Conservation (phyloP, 257 asterid species). For the Mentha longifolia region DNA sequence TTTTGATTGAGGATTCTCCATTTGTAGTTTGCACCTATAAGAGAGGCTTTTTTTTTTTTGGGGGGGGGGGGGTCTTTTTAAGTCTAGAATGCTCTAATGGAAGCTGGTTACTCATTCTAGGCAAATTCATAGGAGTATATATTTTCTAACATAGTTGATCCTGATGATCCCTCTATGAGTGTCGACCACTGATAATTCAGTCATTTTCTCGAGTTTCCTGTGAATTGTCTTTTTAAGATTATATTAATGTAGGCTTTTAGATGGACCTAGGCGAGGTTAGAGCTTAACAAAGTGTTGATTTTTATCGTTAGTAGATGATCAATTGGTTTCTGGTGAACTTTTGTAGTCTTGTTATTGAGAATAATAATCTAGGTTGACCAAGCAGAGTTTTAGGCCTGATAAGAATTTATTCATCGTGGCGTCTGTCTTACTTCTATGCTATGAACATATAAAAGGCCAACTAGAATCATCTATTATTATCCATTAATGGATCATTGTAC, state of each 20-base stretch:
- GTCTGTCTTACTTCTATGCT: not conserved
- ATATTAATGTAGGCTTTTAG: not conserved
- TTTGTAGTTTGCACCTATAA: not conserved
- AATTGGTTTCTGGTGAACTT: not conserved
- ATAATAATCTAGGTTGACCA: not conserved
- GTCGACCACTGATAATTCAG: not conserved
- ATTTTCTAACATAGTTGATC: not conserved
- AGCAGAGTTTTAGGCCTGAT: not conserved
- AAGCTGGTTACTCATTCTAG: not conserved
- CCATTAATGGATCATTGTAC: not conserved
- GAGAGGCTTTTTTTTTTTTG: not conserved
- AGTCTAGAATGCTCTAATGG: not conserved
- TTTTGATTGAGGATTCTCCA: not conserved
- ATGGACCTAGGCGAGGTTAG: not conserved
- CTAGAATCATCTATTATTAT: not conserved
- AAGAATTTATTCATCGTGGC: not conserved
- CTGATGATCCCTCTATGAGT: not conserved
- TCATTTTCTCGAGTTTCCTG: slow-evolving; percentile 13
- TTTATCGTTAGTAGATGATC: not conserved
- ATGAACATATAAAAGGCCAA: not conserved
- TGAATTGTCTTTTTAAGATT: not conserved
- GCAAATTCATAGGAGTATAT: not conserved
- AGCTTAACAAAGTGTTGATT: not conserved
- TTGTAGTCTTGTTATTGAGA: not conserved
- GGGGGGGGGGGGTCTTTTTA: not conserved